Evolutionary conservation across 2,329 filamentous ascomycete species (phyloP).

Genomic region (Aspergillus fischeri): DNA sequence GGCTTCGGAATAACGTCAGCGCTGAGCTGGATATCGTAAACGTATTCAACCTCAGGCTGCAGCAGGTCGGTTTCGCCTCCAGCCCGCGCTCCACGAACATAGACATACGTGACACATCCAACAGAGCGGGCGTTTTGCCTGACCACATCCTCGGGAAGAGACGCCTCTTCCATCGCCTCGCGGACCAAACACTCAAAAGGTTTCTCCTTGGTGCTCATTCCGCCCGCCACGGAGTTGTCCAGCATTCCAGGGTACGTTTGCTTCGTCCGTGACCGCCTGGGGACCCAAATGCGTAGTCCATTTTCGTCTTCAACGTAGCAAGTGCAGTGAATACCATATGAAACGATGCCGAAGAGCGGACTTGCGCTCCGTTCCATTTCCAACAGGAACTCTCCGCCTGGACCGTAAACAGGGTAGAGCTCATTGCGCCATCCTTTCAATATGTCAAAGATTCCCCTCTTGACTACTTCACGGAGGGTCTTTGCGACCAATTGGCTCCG

Average conservation of each 20-base stretch:
- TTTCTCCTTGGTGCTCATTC: constrained; percentile 74
- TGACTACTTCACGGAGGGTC: constrained; percentile 64
- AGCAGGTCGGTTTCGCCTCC: constrained; percentile 78
- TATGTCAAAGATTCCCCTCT: constrained; percentile 67
- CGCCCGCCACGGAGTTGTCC: constrained; percentile 90
- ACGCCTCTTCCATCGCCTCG: constrained; percentile 87
- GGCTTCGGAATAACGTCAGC: constrained; percentile 66
- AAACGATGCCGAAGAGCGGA: constrained; percentile 69
- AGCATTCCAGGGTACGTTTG: constrained; percentile 87
- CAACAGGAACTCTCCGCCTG: constrained; percentile 56
- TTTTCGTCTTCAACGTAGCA: constrained; percentile 58
- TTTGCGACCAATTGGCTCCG: constrained; percentile 56
- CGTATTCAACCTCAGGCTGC: constrained; percentile 87
- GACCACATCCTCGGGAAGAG: constrained; percentile 66
- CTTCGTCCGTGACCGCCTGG: constrained; percentile 70
- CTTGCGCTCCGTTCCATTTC: constrained; percentile 73
- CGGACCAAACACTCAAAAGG: constrained; percentile 79
- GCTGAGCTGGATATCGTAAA: constrained; percentile 82
- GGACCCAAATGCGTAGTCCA: constrained; percentile 78
- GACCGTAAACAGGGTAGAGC: constrained; percentile 71
- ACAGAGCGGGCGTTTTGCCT: constrained; percentile 54
- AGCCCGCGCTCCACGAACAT: constrained; percentile 69
- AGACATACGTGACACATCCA: constrained; percentile 79
- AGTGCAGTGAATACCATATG: constrained; percentile 79
- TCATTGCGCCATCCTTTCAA: constrained; percentile 78